phyloP scores from a whole-genome alignment of 2,329 filamentous ascomycete genomes.

The Neonectria faginata region DNA sequence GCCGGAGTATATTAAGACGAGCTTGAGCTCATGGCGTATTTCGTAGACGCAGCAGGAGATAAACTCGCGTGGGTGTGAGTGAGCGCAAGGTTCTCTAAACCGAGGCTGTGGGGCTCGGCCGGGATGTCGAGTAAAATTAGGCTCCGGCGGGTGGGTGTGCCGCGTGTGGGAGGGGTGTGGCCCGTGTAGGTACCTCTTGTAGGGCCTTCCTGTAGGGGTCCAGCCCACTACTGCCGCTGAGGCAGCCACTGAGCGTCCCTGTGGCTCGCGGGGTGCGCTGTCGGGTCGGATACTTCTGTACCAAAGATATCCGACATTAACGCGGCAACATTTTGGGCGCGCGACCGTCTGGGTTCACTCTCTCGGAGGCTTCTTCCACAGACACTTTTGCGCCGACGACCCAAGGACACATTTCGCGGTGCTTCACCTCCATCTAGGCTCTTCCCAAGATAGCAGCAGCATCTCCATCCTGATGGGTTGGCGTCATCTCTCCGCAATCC shows the following conservation, averaged over 20 bases:
- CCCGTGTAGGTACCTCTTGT: neutral
- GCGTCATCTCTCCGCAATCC: conserved; percentile 16
- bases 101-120: conserved; percentile 29
- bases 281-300: conserved; percentile 18
- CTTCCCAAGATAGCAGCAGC: neutral
- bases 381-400: neutral
- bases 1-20: conserved; percentile 31
- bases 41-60: conserved; percentile 30
- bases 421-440: neutral
- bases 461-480: conserved; percentile 1
- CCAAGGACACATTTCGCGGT: neutral
- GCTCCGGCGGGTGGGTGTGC: conserved; percentile 14
- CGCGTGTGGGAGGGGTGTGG: conserved; percentile 1
- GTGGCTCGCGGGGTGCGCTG: neutral
- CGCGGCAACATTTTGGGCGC: conserved; percentile 8
- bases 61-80: conserved; percentile 35
- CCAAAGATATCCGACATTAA: conserved; percentile 21
- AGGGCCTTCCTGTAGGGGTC: conserved; percentile 6
- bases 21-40: conserved; percentile 22
- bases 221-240: conserved; percentile 10
- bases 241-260: conserved; percentile 14
- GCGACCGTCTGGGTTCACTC: neutral
- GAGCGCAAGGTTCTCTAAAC: conserved; percentile 28
- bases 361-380: neutral
- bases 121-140: conserved; percentile 22